Evolutionary conservation across 1,284 basidiomycete species (phyloP).

Genomic region (Amylostereum areolatum): DNA sequence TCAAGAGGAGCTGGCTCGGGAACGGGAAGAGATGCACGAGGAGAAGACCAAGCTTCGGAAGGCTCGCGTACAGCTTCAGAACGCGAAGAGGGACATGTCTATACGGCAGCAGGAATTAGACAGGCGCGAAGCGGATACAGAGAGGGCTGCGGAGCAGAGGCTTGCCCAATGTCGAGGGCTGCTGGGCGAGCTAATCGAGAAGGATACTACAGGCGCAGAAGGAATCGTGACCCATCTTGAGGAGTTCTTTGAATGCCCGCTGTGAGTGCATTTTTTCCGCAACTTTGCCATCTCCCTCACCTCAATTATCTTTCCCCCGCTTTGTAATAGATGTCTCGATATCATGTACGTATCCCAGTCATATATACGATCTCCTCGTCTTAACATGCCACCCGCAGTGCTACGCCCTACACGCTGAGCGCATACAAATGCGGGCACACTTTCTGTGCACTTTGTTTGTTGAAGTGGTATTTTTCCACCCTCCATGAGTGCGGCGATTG

Average conservation of each 20-base stretch:
- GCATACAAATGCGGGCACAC: slow-evolving; percentile 56
- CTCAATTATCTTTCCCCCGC: neutral
- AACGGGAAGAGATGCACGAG: neutral
- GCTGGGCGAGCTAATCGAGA: neutral
- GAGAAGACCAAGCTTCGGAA: neutral
- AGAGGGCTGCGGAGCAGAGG: neutral
- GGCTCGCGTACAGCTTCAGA: neutral
- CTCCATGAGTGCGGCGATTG: slow-evolving; percentile 57
- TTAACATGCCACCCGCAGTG: slow-evolving; percentile 24
- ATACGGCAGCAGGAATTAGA: no score
- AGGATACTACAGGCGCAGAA: neutral
- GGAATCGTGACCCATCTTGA: slow-evolving; percentile 44
- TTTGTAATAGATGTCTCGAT: slow-evolving; percentile 4
- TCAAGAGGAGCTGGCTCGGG: neutral
- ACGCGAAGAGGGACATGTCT: neutral
- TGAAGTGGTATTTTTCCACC: slow-evolving; percentile 63
- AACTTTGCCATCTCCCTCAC: slow-evolving; percentile 3
- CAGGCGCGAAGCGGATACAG: neutral
- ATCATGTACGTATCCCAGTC: slow-evolving; percentile 1
- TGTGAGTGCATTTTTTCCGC: slow-evolving; percentile 35
- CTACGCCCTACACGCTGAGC: slow-evolving; percentile 52
- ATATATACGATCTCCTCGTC: neutral
- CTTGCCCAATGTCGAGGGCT: neutral
- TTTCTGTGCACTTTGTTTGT: slow-evolving; percentile 57
- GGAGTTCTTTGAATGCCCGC: slow-evolving; percentile 47